A percentile compares a stretch with the other conserved stretches of the same genome.
Evolutionary conservation across 1,139 yeast genomes (phyloP).

Genomic region (Sugiyamaella castrensis): DNA sequence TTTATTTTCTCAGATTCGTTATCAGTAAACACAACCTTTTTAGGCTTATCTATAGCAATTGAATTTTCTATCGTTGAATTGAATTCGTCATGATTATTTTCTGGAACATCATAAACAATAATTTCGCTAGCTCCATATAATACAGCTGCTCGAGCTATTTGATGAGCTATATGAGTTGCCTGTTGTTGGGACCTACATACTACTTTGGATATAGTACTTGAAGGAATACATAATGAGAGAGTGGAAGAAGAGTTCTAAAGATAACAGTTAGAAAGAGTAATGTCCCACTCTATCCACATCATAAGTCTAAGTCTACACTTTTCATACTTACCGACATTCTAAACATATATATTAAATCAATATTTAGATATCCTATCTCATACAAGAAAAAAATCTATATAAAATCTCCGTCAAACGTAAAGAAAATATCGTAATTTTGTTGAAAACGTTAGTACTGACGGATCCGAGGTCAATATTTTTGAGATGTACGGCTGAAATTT

Average conservation of each 20-base stretch:
- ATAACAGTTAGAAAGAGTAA: slow-evolving; percentile 3
- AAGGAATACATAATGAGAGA: slow-evolving; percentile 37
- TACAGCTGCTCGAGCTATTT: slow-evolving; percentile 73
- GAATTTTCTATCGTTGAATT: slow-evolving; percentile 33
- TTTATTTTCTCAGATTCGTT: slow-evolving; percentile 20
- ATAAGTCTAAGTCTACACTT: too few species aligned
- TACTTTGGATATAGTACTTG: slow-evolving; percentile 60
- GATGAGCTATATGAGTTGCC: slow-evolving; percentile 68
- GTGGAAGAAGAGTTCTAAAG: slow-evolving; percentile 39
- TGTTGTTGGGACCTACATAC: slow-evolving; percentile 67
- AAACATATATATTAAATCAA: too few species aligned
- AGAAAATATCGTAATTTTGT: too few species aligned
- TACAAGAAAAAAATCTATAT: too few species aligned
- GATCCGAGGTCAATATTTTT: too few species aligned
- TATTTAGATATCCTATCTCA: too few species aligned
- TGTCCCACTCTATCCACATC: neutral
- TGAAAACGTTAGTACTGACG: too few species aligned
- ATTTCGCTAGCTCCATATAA: slow-evolving; percentile 69
- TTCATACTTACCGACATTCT: too few species aligned
- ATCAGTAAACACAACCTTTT: slow-evolving; percentile 29
- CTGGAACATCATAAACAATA: slow-evolving; percentile 49
- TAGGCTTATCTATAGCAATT: slow-evolving; percentile 20
- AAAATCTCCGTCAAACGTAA: too few species aligned
- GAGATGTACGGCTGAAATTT: too few species aligned
- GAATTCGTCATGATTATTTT: slow-evolving; percentile 30